These are phyloP conservation scores for Coprinellus aureogranulatus DNA, from an alignment of 768 basidiomycete species.

Conservation along the genomic window DNA sequence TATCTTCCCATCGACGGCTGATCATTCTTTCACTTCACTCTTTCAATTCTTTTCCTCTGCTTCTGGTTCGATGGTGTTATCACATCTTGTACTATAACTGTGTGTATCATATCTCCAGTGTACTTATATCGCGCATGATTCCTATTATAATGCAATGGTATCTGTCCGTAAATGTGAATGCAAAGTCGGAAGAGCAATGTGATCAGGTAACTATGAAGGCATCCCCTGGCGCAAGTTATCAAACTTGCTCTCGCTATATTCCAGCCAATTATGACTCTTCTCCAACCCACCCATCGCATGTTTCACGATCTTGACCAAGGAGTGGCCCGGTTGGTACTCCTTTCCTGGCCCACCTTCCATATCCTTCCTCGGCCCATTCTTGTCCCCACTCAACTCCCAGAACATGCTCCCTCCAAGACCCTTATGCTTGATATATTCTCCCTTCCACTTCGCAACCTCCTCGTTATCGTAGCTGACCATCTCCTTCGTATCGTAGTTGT, in stretches of 20 bases:
- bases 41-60: too few species aligned
- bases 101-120: background rate
- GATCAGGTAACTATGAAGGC: constrained; percentile 23
- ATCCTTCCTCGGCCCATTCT: constrained; percentile 59
- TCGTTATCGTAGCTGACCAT: constrained; percentile 83
- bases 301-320: constrained; percentile 73
- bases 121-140: background rate
- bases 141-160: background rate
- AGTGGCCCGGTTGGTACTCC: constrained; percentile 64
- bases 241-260: constrained; percentile 73
- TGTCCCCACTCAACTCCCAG: constrained; percentile 91
- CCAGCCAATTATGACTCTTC: constrained; percentile 72
- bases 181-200: too few species aligned
- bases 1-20: constrained; percentile 43
- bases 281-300: constrained; percentile 59
- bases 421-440: constrained; percentile 72
- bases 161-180: too few species aligned
- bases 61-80: background rate
- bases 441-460: constrained; percentile 68
- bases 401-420: constrained; percentile 91
- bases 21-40: too few species aligned
- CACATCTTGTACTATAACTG: background rate
- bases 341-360: constrained; percentile 78
- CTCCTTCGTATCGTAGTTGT: constrained; percentile 70
- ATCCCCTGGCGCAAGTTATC: constrained; percentile 78